phyloP scores from a whole-genome alignment of 352 stramenopile species.

The Blastocystis sp. region DNA sequence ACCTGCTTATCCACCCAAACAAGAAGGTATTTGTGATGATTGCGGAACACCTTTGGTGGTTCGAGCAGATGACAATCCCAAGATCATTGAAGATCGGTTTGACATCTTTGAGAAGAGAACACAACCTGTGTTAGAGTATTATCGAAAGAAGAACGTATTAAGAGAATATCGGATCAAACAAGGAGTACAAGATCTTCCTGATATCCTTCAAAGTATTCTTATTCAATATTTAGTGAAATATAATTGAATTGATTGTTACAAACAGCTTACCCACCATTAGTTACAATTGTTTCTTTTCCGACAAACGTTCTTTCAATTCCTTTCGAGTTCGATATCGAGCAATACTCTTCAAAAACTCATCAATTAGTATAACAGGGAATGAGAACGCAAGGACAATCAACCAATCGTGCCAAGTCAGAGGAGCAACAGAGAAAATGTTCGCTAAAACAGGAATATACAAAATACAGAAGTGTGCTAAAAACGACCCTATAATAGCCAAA shows the following conservation, averaged over 20 bases:
- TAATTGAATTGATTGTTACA: conserved; percentile 77
- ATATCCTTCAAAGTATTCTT: not conserved
- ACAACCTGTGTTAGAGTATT: conserved; percentile 10
- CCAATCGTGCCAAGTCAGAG: conserved; percentile 82
- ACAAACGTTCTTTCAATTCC: conserved; percentile 91
- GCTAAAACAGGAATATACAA: conserved; percentile 84
- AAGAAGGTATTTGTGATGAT: not conserved
- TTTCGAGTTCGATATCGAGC: too few species aligned
- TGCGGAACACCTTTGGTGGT: not conserved
- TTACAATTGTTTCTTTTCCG: conserved; percentile 91
- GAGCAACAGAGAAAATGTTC: conserved; percentile 83
- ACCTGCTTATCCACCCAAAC: not conserved
- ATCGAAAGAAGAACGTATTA: not conserved
- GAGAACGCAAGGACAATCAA: conserved; percentile 82
- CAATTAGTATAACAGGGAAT: conserved; percentile 82
- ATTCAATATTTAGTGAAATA: conserved; percentile 44
- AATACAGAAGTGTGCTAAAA: conserved; percentile 78
- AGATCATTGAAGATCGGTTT: conserved; percentile 12
- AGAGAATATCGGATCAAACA: not conserved
- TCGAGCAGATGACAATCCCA: conserved; percentile 28
- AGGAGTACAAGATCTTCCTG: conserved; percentile 6
- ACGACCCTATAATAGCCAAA: conserved; percentile 73
- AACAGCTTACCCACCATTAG: conserved; percentile 83
- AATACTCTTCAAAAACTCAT: conserved; percentile 69
- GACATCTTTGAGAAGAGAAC: conserved; percentile 23